A percentile compares a stretch with the other conserved stretches of the same genome.
phyloP scores from a whole-genome alignment of 495 filamentous ascomycete genomes.

The Sordaria brevicollis region DNA sequence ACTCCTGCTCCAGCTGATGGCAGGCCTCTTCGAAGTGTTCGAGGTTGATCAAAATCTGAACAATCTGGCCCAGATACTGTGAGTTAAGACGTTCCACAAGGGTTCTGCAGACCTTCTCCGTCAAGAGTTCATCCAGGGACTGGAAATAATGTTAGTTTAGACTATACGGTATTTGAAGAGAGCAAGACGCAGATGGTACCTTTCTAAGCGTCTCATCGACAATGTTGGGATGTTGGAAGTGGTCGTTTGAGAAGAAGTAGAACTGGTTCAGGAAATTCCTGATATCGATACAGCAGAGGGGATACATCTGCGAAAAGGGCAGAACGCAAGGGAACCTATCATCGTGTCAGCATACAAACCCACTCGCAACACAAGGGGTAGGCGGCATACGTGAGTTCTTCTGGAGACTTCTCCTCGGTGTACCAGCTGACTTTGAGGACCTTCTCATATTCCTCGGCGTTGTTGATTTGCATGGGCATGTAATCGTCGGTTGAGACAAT shows the following conservation, averaged over 20 bases:
- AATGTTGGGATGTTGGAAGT: slow-evolving; percentile 75
- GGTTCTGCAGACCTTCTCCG: slow-evolving; percentile 77
- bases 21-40: slow-evolving; percentile 95
- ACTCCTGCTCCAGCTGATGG: slow-evolving; percentile 69
- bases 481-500: slow-evolving; percentile 97
- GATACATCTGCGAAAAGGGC: slow-evolving; percentile 98
- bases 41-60: slow-evolving; percentile 95
- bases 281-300: slow-evolving; percentile 94
- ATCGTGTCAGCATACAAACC: slow-evolving; percentile 1
- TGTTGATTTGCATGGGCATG: slow-evolving; percentile 96
- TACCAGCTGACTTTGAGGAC: slow-evolving; percentile 93
- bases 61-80: slow-evolving; percentile 93
- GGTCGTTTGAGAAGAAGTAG: slow-evolving; percentile 88
- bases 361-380: background rate
- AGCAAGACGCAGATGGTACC: slow-evolving; percentile 27
- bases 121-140: slow-evolving; percentile 80
- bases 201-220: slow-evolving; percentile 83
- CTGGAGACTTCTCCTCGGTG: slow-evolving; percentile 61
- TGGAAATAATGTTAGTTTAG: slow-evolving; percentile 12
- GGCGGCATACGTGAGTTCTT: slow-evolving; percentile 60
- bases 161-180: too few relatives aligned
- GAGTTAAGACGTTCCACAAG: slow-evolving; percentile 81
- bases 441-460: slow-evolving; percentile 84
- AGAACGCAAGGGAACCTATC: slow-evolving; percentile 78
- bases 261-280: slow-evolving; percentile 94